Base-by-base conservation (phyloP, 192 early-diverging fungal species). In the Dimargaris cristalligena region DNA sequence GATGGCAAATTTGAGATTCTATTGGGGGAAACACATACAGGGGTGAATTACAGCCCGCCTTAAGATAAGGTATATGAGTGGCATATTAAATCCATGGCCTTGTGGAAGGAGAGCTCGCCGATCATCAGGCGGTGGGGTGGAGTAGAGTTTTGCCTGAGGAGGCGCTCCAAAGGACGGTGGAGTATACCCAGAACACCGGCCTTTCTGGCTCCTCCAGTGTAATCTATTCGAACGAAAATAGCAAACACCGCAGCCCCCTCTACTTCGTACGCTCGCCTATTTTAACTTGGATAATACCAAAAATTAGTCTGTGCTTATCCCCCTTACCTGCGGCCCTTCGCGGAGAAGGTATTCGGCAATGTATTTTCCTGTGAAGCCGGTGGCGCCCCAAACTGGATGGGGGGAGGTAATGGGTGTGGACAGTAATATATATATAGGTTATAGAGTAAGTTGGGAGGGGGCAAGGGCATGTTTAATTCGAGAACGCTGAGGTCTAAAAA, bases 321-420 rank as follows among this genome's bases (percentile, higher is more conserved):
- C 38, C 16, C 65, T 32, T 57, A 69, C 68, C 31, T 58, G 25
- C 4, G 75, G 76, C 9, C 74, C 66, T 33, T 75, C 74, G 11
- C 63, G 58, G 16, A 67, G 67, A 61, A 75, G 65, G 44, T 89
- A 86, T 68, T 88, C 85, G 34, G 77, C 81, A 25, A 85, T 78
- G 29, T 80, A 68, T 2, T 65, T 59, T 13, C 91, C 91, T 4
- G 91, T 91, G 66, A 91, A 92, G 28, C 91, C 84, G 6, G 88
- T 85, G 16, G 87, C 89, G 6, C 91, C 91, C 71, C 77, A 87
- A 30, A 86, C 54, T 41, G 16, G 8, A 16, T 41, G n/a, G n/a
- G n/a, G n/a, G n/a, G n/a, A 10, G 38, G 6, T 41, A 6, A 41
- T 41, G 6, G 6, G 6, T 41, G 38, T 41, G 16, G 38, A 41